These are phyloP conservation scores for Malassezia sympodialis DNA, from an alignment of 1,284 basidiomycete genomes.

Conservation along the genomic window DNA sequence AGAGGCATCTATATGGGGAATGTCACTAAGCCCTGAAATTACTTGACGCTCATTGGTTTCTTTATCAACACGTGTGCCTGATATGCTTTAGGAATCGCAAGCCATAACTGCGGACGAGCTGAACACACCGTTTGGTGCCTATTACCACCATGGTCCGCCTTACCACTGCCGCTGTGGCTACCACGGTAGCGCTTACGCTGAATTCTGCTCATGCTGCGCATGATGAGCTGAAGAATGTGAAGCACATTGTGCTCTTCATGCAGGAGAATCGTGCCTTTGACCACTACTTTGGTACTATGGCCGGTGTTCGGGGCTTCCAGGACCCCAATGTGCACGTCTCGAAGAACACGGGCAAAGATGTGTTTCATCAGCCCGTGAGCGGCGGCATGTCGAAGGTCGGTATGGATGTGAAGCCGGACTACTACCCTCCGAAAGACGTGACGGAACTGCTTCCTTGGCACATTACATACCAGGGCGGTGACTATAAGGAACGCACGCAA, in stretches of 20 bases:
- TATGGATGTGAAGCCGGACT: neutral
- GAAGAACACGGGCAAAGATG: slow-evolving; percentile 24
- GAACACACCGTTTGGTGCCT: neutral
- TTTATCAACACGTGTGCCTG: neutral
- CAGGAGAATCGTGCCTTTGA: slow-evolving; percentile 44
- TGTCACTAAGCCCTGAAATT: neutral
- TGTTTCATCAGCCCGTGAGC: slow-evolving; percentile 23
- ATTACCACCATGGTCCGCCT: neutral
- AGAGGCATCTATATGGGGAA: too few relatives aligned
- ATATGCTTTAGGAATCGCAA: neutral
- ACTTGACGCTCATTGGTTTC: neutral
- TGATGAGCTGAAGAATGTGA: slow-evolving; percentile 11
- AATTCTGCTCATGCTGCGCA: neutral
- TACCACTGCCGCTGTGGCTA: neutral
- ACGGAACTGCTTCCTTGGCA: slow-evolving; percentile 30
- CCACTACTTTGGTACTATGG: slow-evolving; percentile 38
- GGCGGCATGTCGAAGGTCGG: neutral
- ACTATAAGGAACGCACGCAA: slow-evolving; percentile 25
- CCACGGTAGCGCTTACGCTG: neutral
- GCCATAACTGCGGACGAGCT: neutral
- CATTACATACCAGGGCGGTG: slow-evolving; percentile 32
- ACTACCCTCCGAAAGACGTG: slow-evolving; percentile 15
- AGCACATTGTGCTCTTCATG: slow-evolving; percentile 33
- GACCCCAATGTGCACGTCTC: slow-evolving; percentile 36
- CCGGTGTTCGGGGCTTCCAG: slow-evolving; percentile 35